Evolutionary conservation across 768 basidiomycete genomes (phyloP).

Genomic region (Obba rivulosa): DNA sequence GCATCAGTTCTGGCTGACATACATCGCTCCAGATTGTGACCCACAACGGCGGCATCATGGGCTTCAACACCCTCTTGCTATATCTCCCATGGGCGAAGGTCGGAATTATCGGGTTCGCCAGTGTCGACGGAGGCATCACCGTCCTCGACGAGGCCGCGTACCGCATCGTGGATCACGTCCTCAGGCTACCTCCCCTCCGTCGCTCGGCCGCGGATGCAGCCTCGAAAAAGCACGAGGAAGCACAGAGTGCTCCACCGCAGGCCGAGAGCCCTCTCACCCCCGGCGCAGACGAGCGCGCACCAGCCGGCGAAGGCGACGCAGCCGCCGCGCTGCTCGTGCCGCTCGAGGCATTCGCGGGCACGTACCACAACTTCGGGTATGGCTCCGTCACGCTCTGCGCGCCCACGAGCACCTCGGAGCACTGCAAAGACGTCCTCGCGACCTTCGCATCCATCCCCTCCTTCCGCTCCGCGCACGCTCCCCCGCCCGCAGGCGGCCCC

Average conservation of each 20-base stretch:
- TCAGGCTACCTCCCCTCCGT: not conserved
- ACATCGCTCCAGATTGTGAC: slow-evolving; percentile 24
- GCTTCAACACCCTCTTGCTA: slow-evolving; percentile 24
- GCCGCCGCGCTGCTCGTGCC: not conserved
- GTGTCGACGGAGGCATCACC: slow-evolving; percentile 6
- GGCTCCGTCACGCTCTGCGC: slow-evolving; percentile 33
- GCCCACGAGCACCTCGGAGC: slow-evolving; percentile 15
- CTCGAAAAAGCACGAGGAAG: not conserved
- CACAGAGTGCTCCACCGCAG: too few species aligned
- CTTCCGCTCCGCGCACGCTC: not conserved
- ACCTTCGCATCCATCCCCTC: slow-evolving; percentile 25
- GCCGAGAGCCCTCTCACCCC: too few species aligned
- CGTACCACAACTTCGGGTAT: slow-evolving; percentile 33
- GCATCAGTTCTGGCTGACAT: not conserved
- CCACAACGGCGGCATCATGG: slow-evolving; percentile 30
- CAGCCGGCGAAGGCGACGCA: too few species aligned
- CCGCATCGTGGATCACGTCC: slow-evolving; percentile 5
- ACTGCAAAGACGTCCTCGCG: slow-evolving; percentile 19
- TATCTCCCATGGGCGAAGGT: slow-evolving; percentile 31
- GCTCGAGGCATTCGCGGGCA: slow-evolving; percentile 27
- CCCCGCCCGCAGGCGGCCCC: slow-evolving; percentile 26
- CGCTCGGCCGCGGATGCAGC: not conserved
- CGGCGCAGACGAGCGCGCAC: too few species aligned
- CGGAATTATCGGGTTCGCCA: slow-evolving; percentile 25
- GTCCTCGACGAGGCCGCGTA: not conserved